These are phyloP conservation scores for Fusarium abutilonis DNA, from an alignment of 2,329 filamentous ascomycete genomes.

Conservation along the genomic window DNA sequence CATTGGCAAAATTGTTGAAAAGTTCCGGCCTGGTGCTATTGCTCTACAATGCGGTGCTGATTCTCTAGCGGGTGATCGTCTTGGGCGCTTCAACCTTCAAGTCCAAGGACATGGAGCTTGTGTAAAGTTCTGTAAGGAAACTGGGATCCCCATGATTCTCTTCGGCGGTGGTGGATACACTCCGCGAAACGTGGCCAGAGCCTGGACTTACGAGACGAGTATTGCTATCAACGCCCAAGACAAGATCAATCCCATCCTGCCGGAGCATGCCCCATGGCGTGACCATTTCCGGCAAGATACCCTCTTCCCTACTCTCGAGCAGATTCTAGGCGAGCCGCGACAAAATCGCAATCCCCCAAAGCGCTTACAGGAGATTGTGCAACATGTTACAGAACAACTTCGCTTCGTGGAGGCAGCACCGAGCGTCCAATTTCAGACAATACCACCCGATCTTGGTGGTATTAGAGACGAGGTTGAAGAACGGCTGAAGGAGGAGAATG, in stretches of 20 bases:
- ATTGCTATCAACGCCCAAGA: conserved; percentile 82
- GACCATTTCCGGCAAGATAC: conserved; percentile 89
- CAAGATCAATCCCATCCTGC: conserved; percentile 76
- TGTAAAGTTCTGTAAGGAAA: conserved; percentile 85
- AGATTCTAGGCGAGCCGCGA: conserved; percentile 71
- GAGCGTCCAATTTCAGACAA: conserved; percentile 83
- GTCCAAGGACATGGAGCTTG: conserved; percentile 94
- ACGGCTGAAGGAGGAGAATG: conserved; percentile 70
- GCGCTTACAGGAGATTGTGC: conserved; percentile 78
- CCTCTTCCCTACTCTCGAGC: conserved; percentile 86
- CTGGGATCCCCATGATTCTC: conserved; percentile 83
- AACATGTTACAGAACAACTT: conserved; percentile 84
- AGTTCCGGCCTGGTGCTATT: conserved; percentile 89
- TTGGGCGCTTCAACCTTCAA: conserved; percentile 96
- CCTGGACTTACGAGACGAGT: conserved; percentile 96
- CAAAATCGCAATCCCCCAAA: conserved; percentile 84
- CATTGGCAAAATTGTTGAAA: conserved; percentile 79
- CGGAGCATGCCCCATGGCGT: conserved; percentile 83
- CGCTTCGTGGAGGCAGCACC: conserved; percentile 86
- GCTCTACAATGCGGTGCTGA: conserved; percentile 96
- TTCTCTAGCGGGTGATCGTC: conserved; percentile 89
- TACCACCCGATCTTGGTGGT: conserved; percentile 78
- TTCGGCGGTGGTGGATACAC: conserved; percentile 97
- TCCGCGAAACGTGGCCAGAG: conserved; percentile 92
- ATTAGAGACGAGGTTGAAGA: conserved; percentile 76